phyloP scores from a whole-genome alignment of 371 early-diverging fungal species.

The Actinomortierella ambigua region DNA sequence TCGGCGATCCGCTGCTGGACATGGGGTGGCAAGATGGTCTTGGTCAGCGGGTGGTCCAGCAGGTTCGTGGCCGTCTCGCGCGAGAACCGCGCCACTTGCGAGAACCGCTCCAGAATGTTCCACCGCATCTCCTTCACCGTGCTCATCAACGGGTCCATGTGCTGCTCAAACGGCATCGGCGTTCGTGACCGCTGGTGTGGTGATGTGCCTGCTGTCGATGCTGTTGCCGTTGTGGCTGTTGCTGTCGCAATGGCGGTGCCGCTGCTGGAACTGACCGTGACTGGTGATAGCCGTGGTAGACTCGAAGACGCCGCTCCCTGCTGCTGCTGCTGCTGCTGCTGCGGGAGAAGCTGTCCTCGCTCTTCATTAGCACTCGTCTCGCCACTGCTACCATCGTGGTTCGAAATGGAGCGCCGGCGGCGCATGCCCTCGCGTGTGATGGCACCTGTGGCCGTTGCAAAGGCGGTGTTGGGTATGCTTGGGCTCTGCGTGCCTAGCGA shows the following conservation, averaged over 20 bases:
- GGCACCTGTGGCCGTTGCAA: slow-evolving; percentile 12
- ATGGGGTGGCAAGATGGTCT: slow-evolving; percentile 77
- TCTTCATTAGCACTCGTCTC: slow-evolving; percentile 23
- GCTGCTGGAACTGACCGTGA: slow-evolving; percentile 12
- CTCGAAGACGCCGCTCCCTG: no score
- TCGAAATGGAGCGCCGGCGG: slow-evolving; percentile 13
- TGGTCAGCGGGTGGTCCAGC: slow-evolving; percentile 79
- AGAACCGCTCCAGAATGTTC: slow-evolving; percentile 84
- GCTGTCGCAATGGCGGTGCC: neutral
- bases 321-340: neutral
- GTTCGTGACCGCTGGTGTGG: slow-evolving; percentile 30
- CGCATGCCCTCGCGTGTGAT: slow-evolving; percentile 43
- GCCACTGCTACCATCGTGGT: slow-evolving; percentile 2
- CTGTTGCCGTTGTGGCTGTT: no score
- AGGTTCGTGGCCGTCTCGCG: slow-evolving; percentile 74
- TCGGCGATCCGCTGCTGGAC: slow-evolving; percentile 63
- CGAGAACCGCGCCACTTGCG: slow-evolving; percentile 81
- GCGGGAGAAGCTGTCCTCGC: slow-evolving; percentile 8
- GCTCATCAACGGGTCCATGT: slow-evolving; percentile 54
- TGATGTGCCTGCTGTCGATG: no score
- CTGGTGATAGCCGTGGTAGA: slow-evolving; percentile 20
- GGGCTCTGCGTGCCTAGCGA: neutral
- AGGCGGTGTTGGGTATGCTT: neutral
- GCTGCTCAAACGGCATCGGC: slow-evolving; percentile 26
- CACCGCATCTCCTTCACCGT: slow-evolving; percentile 75